These are phyloP conservation scores for Glycine soja DNA, from an alignment of 306 rosid species.

Conservation along the genomic window DNA sequence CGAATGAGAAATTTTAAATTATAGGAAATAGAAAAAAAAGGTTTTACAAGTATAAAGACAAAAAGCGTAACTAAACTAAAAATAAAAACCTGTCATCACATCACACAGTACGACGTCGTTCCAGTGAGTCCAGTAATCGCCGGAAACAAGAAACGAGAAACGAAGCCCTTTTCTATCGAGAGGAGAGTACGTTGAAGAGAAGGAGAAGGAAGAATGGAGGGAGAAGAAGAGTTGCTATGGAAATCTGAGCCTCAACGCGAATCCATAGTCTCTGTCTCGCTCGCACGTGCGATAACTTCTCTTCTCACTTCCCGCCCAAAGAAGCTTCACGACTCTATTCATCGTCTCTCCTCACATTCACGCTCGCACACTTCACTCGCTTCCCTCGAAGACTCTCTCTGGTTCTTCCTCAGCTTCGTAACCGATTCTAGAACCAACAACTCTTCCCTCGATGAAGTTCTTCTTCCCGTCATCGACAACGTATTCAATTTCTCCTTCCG, in stretches of 20 bases:
- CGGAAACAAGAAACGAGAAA: not conserved
- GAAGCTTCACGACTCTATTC: conserved; percentile 74
- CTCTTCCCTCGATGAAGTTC: conserved; percentile 52
- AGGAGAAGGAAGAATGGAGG: conserved; percentile 31
- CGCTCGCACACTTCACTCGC: conserved; percentile 41
- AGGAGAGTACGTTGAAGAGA: too few relatives aligned
- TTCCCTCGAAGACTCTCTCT: conserved; percentile 73
- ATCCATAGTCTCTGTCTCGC: conserved; percentile 69
- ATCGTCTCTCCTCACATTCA: conserved; percentile 56
- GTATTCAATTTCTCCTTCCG: conserved; percentile 44
- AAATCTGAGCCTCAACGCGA: conserved; percentile 54
- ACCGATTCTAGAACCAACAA: conserved; percentile 57
- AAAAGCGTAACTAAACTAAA: too few relatives aligned
- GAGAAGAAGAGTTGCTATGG: conserved; percentile 51
- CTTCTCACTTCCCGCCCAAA: conserved; percentile 74
- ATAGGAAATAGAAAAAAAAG: too few relatives aligned
- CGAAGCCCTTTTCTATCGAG: not conserved
- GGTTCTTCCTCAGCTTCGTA: conserved; percentile 74
- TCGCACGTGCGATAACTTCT: conserved; percentile 67
- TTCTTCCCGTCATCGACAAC: conserved; percentile 76
- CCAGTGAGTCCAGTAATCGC: not conserved
- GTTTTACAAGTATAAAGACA: too few relatives aligned
- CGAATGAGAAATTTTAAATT: too few relatives aligned
- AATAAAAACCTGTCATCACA: not conserved
- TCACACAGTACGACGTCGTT: too few relatives aligned